Evolutionary conservation across 2,329 filamentous ascomycete species (phyloP), one percentile per base, ranked within the genome.

Genomic region (Xylariaceae sp.): DNA sequence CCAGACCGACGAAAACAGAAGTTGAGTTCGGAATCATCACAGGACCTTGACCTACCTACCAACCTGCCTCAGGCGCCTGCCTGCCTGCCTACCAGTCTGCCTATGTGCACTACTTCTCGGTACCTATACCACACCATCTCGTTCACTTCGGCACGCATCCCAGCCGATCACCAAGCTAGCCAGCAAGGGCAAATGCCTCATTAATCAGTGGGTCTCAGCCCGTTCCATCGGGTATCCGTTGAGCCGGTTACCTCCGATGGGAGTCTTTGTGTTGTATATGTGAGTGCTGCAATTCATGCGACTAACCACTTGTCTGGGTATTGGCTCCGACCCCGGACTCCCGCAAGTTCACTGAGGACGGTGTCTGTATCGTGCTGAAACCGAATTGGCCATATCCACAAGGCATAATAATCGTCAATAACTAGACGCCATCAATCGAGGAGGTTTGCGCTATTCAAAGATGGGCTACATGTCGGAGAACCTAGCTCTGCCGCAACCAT

Each of bases 191-290:
- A 41, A 39, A 54, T 4, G 41, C 19, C 40, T 40, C n/a, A 62
- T 19, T 62, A 54, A 5, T 8, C 32, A 8, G 35, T 66, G 63
- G 64, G 56, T 47, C 63, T 61, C 53, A 59, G 60, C 57, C 64
- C 62, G 64, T 56, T 59, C 63, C 60, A 55, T 65, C 61, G 64
- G 64, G 35, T 37, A 63, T 62, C 64, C 62, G 59, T 65, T 53
- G 50, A 59, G 59, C 59, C 64, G 60, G 60, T 62, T 59, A 29
- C 37, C 47, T 35, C 44, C 35, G 51, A 57, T 52, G 34, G 34
- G 43, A 46, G 43, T 44, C 53, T 50, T 30, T 48, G 46, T 29
- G 31, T 49, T 29, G 30, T 40, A 34, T 34, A 34, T 19, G 19
- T 19, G 3, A 34, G 35, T 37, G 12, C 35, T 11, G 8, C 7